A percentile compares a stretch with the other conserved stretches of the same genome.
phyloP scores from a whole-genome alignment of 148 eudicot genomes.

The Nyssa sinensis region DNA sequence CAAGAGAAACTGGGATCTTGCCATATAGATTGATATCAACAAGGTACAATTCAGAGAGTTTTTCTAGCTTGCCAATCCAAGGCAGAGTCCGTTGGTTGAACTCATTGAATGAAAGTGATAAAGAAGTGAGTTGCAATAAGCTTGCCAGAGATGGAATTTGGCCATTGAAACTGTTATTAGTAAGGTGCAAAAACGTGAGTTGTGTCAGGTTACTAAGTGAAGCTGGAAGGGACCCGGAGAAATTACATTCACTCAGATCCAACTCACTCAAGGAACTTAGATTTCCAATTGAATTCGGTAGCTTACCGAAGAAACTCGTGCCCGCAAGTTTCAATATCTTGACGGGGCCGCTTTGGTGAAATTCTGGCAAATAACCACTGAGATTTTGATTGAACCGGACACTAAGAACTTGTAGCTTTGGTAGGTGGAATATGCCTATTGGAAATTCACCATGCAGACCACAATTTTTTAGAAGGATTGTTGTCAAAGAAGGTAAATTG shows the following conservation, averaged over 20 bases:
- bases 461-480: slow-evolving; percentile 10
- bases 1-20: slow-evolving; percentile 17
- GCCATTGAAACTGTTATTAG: too few species aligned
- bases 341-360: slow-evolving; percentile 11
- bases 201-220: slow-evolving; percentile 17
- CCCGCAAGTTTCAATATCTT: not conserved
- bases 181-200: too few species aligned
- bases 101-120: not conserved
- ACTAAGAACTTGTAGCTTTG: slow-evolving; percentile 16
- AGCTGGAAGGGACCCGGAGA: slow-evolving; percentile 26
- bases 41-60: not conserved
- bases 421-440: slow-evolving; percentile 24
- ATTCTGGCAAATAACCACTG: slow-evolving; percentile 29
- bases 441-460: slow-evolving; percentile 30
- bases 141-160: too few species aligned
- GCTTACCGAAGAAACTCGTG: slow-evolving; percentile 24
- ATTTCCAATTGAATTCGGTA: slow-evolving; percentile 36
- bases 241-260: not conserved
- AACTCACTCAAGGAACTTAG: slow-evolving; percentile 11
- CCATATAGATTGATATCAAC: not conserved
- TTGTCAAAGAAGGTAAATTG: slow-evolving; percentile 22
- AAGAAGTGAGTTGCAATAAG: too few species aligned
- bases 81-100: not conserved
- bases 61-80: slow-evolving; percentile 13
- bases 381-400: slow-evolving; percentile 16